Base-by-base conservation (phyloP, 1,139 yeast species). In the Ashbya aceris region DNA sequence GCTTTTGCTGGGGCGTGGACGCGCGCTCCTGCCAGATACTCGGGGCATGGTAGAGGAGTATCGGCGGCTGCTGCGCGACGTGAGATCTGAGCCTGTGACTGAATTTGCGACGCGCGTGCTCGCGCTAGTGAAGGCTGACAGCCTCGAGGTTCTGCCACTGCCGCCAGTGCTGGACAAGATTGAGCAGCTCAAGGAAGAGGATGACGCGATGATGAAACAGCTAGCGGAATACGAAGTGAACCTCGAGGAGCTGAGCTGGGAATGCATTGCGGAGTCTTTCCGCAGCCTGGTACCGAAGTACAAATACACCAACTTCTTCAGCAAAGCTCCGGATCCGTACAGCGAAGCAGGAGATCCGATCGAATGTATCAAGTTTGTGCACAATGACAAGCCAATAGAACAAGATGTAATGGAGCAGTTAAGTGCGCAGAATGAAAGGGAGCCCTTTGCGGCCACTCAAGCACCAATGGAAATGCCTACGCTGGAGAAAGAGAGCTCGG, bases 321-420 rank as follows among this genome's bases (percentile, higher is more conserved):
- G 55, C 2, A 55, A 48, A 37, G 50, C 52, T 20, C 50, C 55
- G 17, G 85, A 80, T 48, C 72, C 74, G 0, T 79, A 80, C 49
- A 54, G 65, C 14, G 64, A 76, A 27, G 65, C 75, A 0, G 74
- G 71, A 31, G 64, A 60, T 7, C 71, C 79, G 0, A 60, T 76
- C 3, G 81, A 76, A 43, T 58, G 63, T 8, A 49, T 76, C 12
- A 47, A 45, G 20, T 50, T 58, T 33, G 36, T 20, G 8, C 29
- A 33, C 23, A 34, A 12, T 5, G 36, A 26, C n/a, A 36, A 29
- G 35, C 39, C 35, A 36, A 36, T 27, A 11, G 27, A 28, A 8
- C n/a, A 13, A 13, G 26, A 33, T 9, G 20, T 20, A 8, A 33
- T 23, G 12, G 23, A 23, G n/a, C 23, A 26, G 5, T 5, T 11